phyloP scores from a whole-genome alignment of 257 asterid species.

The Cordia subcordata region DNA sequence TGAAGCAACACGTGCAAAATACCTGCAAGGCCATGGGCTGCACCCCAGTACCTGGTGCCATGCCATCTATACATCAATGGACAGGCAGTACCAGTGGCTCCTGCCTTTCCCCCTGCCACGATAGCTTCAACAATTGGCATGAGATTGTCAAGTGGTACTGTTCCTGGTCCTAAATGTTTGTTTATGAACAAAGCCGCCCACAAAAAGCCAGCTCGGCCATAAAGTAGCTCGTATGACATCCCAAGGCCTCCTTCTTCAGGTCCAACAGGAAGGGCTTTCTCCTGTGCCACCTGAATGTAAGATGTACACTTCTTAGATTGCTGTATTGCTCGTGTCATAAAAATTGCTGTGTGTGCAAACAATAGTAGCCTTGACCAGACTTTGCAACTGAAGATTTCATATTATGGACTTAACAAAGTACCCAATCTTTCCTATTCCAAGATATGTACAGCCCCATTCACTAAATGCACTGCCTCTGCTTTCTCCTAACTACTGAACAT shows the following conservation, averaged over 20 bases:
- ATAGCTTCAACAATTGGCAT: slow-evolving; percentile 69
- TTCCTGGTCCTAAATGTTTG: slow-evolving; percentile 43
- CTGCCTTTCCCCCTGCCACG: slow-evolving; percentile 70
- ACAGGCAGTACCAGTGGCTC: slow-evolving; percentile 50
- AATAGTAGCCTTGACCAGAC: no score
- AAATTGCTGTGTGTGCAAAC: no score
- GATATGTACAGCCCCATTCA: no score
- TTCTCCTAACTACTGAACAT: no score
- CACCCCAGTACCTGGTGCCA: slow-evolving; percentile 89
- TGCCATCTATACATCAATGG: slow-evolving; percentile 92
- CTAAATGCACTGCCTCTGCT: no score
- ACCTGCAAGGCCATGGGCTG: slow-evolving; percentile 84
- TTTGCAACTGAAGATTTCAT: no score
- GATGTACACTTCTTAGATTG: no score
- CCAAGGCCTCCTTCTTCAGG: slow-evolving; percentile 84
- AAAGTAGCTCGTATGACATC: slow-evolving; percentile 69
- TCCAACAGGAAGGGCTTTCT: slow-evolving; percentile 70
- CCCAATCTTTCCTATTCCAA: no score
- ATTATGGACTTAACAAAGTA: no score
- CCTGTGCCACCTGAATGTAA: slow-evolving; percentile 47
- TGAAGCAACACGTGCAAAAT: slow-evolving; percentile 61
- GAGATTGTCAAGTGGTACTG: slow-evolving; percentile 42
- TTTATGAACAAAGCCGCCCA: slow-evolving; percentile 72
- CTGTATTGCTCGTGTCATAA: no score
- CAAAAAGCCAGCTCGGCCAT: slow-evolving; percentile 72